phyloP scores from a whole-genome alignment of 352 stramenopile genomes.

The Hyaloperonospora arabidopsidis region DNA sequence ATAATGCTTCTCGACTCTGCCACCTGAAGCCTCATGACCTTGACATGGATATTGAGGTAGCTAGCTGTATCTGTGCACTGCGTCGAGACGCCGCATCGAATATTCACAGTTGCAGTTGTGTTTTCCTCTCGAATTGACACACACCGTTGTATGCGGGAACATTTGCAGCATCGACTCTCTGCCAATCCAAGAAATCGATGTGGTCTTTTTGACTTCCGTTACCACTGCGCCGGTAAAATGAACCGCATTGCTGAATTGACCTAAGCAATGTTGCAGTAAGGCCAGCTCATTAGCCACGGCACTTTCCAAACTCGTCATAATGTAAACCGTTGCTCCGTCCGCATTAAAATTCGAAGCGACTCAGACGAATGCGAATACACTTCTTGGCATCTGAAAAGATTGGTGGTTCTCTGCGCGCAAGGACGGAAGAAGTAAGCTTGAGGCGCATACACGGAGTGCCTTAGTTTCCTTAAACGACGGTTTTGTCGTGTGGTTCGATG shows the following conservation, averaged over 20 bases:
- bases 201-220: conserved; percentile 79
- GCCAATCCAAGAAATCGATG: conserved; percentile 76
- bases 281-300: conserved; percentile 72
- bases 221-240: conserved; percentile 57
- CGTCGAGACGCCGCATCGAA: conserved; percentile 68
- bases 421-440: conserved; percentile 68
- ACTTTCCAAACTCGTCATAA: conserved; percentile 47
- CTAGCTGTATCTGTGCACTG: conserved; percentile 82
- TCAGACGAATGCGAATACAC: conserved; percentile 72
- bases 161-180: conserved; percentile 49
- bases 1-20: too few species aligned
- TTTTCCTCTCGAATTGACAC: conserved; percentile 76
- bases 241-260: conserved; percentile 67
- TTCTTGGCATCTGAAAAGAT: conserved; percentile 43
- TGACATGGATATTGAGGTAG: conserved; percentile 73
- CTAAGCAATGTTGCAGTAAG: conserved; percentile 44
- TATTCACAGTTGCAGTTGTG: conserved; percentile 56
- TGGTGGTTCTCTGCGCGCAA: conserved; percentile 23
- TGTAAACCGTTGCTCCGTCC: conserved; percentile 52
- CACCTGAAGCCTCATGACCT: conserved; percentile 81
- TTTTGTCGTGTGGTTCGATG: conserved; percentile 30
- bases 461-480: conserved; percentile 45
- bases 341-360: conserved; percentile 62
- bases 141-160: conserved; percentile 45
- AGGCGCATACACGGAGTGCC: conserved; percentile 58